These are phyloP conservation scores for Colletotrichum liriopes DNA, from an alignment of 2,329 filamentous ascomycete genomes.

Conservation along the genomic window DNA sequence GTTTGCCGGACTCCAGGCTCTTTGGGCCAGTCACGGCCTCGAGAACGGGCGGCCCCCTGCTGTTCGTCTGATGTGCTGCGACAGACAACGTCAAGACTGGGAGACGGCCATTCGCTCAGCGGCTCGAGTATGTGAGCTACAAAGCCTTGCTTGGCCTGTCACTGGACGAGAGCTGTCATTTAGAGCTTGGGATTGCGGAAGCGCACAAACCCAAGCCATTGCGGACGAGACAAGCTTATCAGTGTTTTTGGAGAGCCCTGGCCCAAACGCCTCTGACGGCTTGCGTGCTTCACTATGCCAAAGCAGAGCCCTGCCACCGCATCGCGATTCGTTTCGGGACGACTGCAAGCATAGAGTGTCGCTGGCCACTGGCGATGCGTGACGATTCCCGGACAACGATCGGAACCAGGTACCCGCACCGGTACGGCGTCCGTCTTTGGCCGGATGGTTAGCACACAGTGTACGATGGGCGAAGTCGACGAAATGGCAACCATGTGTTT, in stretches of 20 bases:
- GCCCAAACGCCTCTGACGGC: slow-evolving; percentile 43
- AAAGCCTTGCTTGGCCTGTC: slow-evolving; percentile 24
- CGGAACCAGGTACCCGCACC: slow-evolving; percentile 22
- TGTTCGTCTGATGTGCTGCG: slow-evolving; percentile 44
- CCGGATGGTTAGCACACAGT: slow-evolving; percentile 25
- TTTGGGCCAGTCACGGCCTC: slow-evolving; percentile 39
- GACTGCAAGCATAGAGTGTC: slow-evolving; percentile 21
- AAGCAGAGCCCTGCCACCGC: slow-evolving; percentile 32
- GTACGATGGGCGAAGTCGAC: not conserved
- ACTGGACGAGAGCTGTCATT: slow-evolving; percentile 37
- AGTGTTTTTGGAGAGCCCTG: slow-evolving; percentile 8
- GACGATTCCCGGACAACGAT: slow-evolving; percentile 34
- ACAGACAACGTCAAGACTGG: slow-evolving; percentile 39
- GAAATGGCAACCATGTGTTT: slow-evolving; percentile 6
- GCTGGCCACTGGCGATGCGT: slow-evolving; percentile 23
- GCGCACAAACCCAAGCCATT: slow-evolving; percentile 30
- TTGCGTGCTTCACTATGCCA: slow-evolving; percentile 41
- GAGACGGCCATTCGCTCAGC: slow-evolving; percentile 23
- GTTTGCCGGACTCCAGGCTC: slow-evolving; percentile 36
- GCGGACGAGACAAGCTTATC: slow-evolving; percentile 38
- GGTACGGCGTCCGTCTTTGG: slow-evolving; percentile 26
- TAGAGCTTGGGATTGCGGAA: slow-evolving; percentile 28
- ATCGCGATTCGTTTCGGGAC: slow-evolving; percentile 32
- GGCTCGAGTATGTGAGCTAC: slow-evolving; percentile 26
- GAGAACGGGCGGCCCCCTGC: slow-evolving; percentile 32